Conservation (phyloP, 257 asterid genomes). For the Fraxinus excelsior region DNA sequence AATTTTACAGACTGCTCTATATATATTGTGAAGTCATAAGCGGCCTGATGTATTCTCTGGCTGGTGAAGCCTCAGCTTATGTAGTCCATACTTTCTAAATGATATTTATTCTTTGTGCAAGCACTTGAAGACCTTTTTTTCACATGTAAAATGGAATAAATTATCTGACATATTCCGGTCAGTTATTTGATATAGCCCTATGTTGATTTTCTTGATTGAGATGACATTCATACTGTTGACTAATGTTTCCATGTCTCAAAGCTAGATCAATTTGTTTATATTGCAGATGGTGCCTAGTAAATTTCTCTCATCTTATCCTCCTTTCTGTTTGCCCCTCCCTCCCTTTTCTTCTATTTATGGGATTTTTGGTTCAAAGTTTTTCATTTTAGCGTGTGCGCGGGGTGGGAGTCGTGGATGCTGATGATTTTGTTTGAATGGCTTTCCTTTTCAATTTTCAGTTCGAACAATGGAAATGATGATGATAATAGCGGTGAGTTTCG, state of each 20-base stretch:
- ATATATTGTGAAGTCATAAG: neutral
- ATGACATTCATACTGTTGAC: neutral
- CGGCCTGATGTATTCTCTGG: neutral
- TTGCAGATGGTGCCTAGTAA: neutral
- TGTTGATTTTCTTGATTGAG: neutral
- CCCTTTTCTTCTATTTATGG: neutral
- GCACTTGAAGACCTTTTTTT: neutral
- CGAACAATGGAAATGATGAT: conserved; percentile 61
- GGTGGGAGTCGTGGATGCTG: conserved; percentile 11
- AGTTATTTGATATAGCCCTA: neutral
- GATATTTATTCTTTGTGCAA: neutral
- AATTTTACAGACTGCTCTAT: neutral
- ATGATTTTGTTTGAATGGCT: conserved; percentile 18
- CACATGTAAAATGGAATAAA: neutral
- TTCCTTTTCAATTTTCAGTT: conserved; percentile 44
- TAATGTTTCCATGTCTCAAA: neutral
- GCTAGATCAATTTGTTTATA: neutral
- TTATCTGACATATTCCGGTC: neutral
- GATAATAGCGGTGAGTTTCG: conserved; percentile 76
- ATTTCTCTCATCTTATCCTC: neutral
- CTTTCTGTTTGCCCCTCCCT: neutral
- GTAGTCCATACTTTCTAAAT: neutral
- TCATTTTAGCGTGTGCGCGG: neutral
- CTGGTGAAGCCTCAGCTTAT: too few species aligned
- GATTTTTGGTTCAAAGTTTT: neutral